phyloP scores from a whole-genome alignment of 164 flowering plant genomes.

The Sextonia rubra region DNA sequence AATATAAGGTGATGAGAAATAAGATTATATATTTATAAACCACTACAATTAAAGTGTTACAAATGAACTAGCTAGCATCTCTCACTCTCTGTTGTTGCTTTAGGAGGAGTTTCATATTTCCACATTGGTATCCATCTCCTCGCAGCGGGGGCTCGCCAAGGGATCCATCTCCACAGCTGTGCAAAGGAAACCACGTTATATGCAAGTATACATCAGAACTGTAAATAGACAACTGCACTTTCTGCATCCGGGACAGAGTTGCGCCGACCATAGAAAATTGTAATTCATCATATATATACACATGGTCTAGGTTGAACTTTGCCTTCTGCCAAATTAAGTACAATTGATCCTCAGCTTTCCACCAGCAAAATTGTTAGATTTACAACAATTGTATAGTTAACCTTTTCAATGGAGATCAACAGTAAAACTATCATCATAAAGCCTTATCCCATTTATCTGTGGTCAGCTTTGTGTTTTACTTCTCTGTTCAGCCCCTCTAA shows the following conservation, averaged over 20 bases:
- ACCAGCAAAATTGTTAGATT: no score
- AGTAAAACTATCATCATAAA: no score
- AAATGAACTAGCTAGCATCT: slow-evolving; percentile 6
- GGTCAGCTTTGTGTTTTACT: no score
- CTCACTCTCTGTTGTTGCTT: slow-evolving; percentile 90
- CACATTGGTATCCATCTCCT: slow-evolving; percentile 89
- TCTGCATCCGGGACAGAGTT: neutral
- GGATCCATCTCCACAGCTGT: slow-evolving; percentile 92
- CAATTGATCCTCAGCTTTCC: no score
- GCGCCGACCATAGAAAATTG: no score
- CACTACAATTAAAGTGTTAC: neutral
- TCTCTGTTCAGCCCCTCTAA: no score
- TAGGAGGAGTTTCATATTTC: slow-evolving; percentile 89
- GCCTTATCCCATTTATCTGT: no score
- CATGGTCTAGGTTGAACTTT: no score
- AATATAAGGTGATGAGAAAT: neutral
- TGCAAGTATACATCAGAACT: neutral
- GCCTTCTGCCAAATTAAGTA: no score
- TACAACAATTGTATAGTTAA: no score
- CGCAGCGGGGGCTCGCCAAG: slow-evolving; percentile 72
- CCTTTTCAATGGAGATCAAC: no score
- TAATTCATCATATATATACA: no score
- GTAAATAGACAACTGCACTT: neutral
- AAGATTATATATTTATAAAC: neutral
- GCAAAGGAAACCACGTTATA: neutral